Evolutionary conservation across 495 filamentous ascomycete genomes (phyloP).

Genomic region (Penicillium nucicola): DNA sequence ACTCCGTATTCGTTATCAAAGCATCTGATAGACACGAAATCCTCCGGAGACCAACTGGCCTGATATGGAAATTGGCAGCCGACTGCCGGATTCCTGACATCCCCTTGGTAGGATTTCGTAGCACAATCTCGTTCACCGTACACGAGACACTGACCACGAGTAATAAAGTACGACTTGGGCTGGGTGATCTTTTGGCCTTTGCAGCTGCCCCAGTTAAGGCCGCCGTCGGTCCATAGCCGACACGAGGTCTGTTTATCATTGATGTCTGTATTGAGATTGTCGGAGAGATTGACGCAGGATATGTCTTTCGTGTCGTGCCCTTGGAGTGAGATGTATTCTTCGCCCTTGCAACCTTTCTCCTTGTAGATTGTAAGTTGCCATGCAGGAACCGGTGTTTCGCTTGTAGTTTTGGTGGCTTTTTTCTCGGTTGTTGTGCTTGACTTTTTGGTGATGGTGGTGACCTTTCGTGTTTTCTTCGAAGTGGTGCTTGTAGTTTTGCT

Average conservation of each 20-base stretch:
- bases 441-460: neutral
- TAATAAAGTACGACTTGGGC: slow-evolving; percentile 2
- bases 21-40: neutral
- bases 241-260: neutral
- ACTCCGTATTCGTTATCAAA: neutral
- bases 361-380: neutral
- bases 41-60: neutral
- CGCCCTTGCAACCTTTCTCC: neutral
- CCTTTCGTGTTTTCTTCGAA: neutral
- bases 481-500: neutral
- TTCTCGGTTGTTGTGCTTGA: neutral
- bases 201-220: neutral
- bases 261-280: neutral
- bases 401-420: neutral
- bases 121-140: neutral
- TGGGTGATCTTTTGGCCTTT: neutral
- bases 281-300: neutral
- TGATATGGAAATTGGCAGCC: neutral
- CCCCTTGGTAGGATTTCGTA: too few species aligned
- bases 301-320: slow-evolving; percentile 2
- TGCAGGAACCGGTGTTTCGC: neutral
- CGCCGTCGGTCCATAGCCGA: slow-evolving; percentile 6
- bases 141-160: neutral
- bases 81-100: too few species aligned
- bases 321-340: slow-evolving; percentile 3